Percentiles rank a stretch among this genome's conserved stretches.
These are phyloP conservation scores for Salix exigua DNA, from an alignment of 345 rosid genomes.

Conservation along the genomic window DNA sequence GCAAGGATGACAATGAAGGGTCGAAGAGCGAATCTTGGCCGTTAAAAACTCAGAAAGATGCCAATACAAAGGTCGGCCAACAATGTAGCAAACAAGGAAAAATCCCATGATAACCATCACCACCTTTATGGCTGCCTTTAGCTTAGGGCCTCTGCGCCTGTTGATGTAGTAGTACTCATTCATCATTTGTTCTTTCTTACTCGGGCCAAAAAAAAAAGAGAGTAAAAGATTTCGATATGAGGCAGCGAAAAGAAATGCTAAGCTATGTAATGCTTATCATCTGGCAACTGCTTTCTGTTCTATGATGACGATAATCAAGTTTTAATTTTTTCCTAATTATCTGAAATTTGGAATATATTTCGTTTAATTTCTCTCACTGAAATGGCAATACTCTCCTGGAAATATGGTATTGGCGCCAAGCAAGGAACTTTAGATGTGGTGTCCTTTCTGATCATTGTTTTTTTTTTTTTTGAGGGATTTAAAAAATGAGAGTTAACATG, in stretches of 20 bases:
- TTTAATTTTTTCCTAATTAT: neutral
- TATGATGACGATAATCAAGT: neutral
- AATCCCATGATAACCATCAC: slow-evolving; percentile 39
- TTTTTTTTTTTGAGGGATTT: no score
- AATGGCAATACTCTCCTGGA: neutral
- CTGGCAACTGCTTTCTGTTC: neutral
- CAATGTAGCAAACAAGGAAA: slow-evolving; percentile 41
- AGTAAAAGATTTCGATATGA: neutral
- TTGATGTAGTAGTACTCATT: neutral
- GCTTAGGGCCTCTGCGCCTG: slow-evolving; percentile 19
- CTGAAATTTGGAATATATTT: neutral
- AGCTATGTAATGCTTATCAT: neutral
- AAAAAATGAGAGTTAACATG: no score
- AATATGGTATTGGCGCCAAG: neutral
- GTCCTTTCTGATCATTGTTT: neutral
- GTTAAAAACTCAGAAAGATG: slow-evolving; percentile 40
- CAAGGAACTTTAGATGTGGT: neutral
- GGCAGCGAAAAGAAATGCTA: neutral
- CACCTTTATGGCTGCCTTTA: slow-evolving; percentile 40
- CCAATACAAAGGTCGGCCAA: slow-evolving; percentile 58
- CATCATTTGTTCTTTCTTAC: neutral
- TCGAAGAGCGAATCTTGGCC: slow-evolving; percentile 20
- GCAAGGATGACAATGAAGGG: slow-evolving; percentile 45
- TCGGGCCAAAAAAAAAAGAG: neutral
- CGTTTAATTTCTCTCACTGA: no score